Evolutionary conservation across 2,329 filamentous ascomycete species (phyloP), one percentile per base, ranked within the genome.

Genomic region (Aspergillus proliferans): DNA sequence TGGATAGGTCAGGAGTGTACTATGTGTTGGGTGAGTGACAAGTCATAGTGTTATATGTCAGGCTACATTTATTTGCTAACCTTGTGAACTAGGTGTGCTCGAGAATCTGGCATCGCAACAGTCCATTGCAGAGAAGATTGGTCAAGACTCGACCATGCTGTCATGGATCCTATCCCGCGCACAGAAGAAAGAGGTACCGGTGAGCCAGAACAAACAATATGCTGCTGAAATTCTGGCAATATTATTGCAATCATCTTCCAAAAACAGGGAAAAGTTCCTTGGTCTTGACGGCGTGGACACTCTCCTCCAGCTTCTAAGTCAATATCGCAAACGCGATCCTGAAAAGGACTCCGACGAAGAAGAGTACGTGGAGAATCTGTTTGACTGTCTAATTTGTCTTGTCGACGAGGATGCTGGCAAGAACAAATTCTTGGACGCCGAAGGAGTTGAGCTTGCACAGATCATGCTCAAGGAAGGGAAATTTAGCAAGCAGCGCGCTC

Each of bases 151-250:
- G 5, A 74, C 73, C 6, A 73, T 95, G 0, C 65, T 96, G 6
- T 73, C 79, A 41, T 97, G 89, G 89, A 78, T 98, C 2, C 73
- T 95, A 33, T 71, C 77, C 45, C 81, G 93, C 45, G 86, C 89
- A 53, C 83, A 86, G 57, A 78, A 76, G 48, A 78, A 79, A 45
- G 89, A 95, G 65, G 73, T 73, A 3, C 74, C 76, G 0, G 81
- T 94, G 1, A 78, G 82, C 4, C 93, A 98, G 65, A 98, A 98
- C 66, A 95, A 93, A 66, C 92, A 96, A 66, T 98, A 97, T 66
- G 82, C 90, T 0, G 89, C 92, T 14, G 93, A 98, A 70, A 82
- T 97, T 6, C 76, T 98, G 2, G 90, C 92, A 10, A 93, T 98
- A 47, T 73, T 98, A 7, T 78, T 92, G 15, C 91, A 96, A 67